phyloP scores from a whole-genome alignment of 164 flowering plant species.

The Kalanchoe fedtschenkoi region DNA sequence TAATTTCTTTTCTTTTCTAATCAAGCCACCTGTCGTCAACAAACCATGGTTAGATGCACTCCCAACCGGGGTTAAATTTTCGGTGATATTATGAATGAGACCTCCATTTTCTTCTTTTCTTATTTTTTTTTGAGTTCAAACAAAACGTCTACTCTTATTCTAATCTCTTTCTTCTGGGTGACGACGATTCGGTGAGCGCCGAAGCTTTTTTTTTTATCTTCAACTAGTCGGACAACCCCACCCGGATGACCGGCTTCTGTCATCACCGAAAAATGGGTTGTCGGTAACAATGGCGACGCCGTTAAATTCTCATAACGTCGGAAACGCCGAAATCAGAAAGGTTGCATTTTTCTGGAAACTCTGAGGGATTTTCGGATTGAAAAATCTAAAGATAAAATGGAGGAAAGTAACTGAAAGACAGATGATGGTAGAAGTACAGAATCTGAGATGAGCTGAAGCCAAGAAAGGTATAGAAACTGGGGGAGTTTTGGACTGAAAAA shows the following conservation, averaged over 20 bases:
- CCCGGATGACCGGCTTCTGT: too few species aligned
- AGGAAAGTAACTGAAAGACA: too few species aligned
- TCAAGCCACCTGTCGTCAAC: background rate
- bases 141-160: conserved; percentile 3
- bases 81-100: too few species aligned
- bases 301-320: background rate
- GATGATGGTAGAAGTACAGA: too few species aligned
- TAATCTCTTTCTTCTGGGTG: background rate
- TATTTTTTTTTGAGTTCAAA: background rate
- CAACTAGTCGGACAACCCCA: too few species aligned
- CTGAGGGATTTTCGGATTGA: too few species aligned
- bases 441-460: background rate
- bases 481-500: too few species aligned
- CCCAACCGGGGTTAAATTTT: background rate
- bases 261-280: background rate
- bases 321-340: too few species aligned
- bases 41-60: conserved; percentile 16
- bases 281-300: background rate
- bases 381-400: too few species aligned
- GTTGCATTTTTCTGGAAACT: too few species aligned
- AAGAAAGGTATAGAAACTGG: background rate
- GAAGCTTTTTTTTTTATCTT: background rate
- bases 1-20: background rate
- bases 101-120: too few species aligned
- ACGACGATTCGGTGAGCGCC: background rate